These are phyloP conservation scores for Penicillium maclennaniae DNA, from an alignment of 495 filamentous ascomycete genomes.

Conservation along the genomic window DNA sequence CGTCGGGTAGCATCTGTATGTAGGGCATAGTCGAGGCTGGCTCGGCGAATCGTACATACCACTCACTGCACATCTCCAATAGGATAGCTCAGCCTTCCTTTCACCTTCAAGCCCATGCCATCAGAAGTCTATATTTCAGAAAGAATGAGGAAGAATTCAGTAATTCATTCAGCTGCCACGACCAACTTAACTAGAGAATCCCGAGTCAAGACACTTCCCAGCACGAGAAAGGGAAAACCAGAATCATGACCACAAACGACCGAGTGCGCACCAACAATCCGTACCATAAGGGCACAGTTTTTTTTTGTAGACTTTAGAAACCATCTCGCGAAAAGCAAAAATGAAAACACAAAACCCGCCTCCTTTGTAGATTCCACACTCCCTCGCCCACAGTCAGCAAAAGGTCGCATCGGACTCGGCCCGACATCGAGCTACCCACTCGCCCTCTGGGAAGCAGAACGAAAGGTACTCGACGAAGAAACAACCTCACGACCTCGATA, in stretches of 20 bases:
- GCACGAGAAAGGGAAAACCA: not conserved
- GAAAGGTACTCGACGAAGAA: not conserved
- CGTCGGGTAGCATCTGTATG: not conserved
- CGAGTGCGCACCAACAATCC: not conserved
- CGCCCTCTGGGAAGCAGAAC: not conserved
- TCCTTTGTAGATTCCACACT: not conserved
- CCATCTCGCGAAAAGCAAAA: not conserved
- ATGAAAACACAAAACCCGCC: not conserved
- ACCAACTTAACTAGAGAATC: not conserved
- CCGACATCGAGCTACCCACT: not conserved
- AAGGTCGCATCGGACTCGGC: not conserved
- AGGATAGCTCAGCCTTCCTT: not conserved
- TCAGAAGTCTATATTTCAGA: not conserved
- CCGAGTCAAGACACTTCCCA: not conserved
- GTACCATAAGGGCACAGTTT: not conserved
- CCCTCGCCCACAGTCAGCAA: not conserved
- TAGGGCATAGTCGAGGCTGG: not conserved
- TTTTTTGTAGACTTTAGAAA: not conserved
- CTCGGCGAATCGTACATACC: not conserved
- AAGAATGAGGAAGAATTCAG: not conserved
- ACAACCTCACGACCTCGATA: not conserved
- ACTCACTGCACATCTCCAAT: not conserved
- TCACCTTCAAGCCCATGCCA: not conserved
- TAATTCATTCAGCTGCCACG: not conserved
- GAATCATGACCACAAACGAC: not conserved